Evolutionary conservation across 805 yeast genomes (phyloP).

Genomic region (Kodamaea jinghongensis): DNA sequence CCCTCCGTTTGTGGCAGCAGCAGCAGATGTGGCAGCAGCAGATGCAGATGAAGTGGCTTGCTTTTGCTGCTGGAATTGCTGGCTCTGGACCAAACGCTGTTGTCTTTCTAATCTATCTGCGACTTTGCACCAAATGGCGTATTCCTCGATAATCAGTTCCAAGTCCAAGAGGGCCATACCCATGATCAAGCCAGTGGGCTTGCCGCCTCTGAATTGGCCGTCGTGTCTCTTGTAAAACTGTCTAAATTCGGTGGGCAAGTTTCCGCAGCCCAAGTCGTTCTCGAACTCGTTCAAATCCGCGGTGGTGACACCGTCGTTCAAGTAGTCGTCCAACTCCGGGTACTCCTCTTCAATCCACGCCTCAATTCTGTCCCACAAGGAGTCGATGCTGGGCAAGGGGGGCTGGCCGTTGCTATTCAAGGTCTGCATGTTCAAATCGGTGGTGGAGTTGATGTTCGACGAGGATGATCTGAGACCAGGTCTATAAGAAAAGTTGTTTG

Average conservation of each 20-base stretch:
- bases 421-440: slow-evolving; percentile 41
- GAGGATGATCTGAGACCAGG: slow-evolving; percentile 45
- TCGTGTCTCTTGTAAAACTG: slow-evolving; percentile 46
- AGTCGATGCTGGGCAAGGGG: slow-evolving; percentile 44
- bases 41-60: slow-evolving; percentile 10
- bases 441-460: slow-evolving; percentile 31
- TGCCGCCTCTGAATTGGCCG: slow-evolving; percentile 45
- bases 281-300: slow-evolving; percentile 48
- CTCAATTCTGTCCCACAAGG: slow-evolving; percentile 44
- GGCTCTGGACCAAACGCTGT: slow-evolving; percentile 28
- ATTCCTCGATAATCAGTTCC: slow-evolving; percentile 42
- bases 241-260: slow-evolving; percentile 43
- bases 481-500: slow-evolving; percentile 32
- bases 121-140: slow-evolving; percentile 41
- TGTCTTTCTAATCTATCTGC: slow-evolving; percentile 40
- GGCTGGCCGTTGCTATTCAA: slow-evolving; percentile 47
- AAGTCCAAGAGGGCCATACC: slow-evolving; percentile 43
- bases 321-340: slow-evolving; percentile 43
- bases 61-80: slow-evolving; percentile 17
- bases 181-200: slow-evolving; percentile 45
- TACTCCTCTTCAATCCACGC: slow-evolving; percentile 44
- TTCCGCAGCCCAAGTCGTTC: slow-evolving; percentile 41
- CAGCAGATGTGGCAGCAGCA: slow-evolving; percentile 15
- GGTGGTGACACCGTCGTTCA: slow-evolving; percentile 43
- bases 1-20: slow-evolving; percentile 18